Evolutionary conservation across 495 filamentous ascomycete species (phyloP).

Genomic region (Aspergillus baeticus): DNA sequence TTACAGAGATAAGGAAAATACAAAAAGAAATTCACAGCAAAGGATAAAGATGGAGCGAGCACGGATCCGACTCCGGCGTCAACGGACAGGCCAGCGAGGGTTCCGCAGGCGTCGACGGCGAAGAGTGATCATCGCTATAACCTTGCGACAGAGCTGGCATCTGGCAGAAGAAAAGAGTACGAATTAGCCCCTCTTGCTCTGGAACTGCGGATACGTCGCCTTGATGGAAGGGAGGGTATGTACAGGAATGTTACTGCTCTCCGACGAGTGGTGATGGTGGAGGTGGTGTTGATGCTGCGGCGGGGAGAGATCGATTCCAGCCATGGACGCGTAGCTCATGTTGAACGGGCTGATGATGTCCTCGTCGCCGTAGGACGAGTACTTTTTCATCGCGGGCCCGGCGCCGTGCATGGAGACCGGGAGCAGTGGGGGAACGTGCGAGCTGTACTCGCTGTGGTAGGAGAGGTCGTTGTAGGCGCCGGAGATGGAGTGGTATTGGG

Average conservation of each 20-base stretch:
- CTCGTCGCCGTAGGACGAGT: conserved; percentile 49
- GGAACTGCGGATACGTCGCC: conserved; percentile 35
- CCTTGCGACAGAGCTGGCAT: conserved; percentile 84
- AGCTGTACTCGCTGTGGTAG: conserved; percentile 61
- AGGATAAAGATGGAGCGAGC: conserved; percentile 32
- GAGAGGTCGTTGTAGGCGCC: conserved; percentile 55
- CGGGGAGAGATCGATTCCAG: conserved; percentile 68
- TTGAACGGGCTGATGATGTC: conserved; percentile 73
- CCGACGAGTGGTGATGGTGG: conserved; percentile 22
- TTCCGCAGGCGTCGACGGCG: conserved; percentile 38
- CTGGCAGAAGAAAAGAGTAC: conserved; percentile 43
- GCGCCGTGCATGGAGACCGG: conserved; percentile 59
- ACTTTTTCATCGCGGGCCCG: conserved; percentile 42
- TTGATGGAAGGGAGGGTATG: conserved; percentile 48
- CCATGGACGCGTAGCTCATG: conserved; percentile 71
- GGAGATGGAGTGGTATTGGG: conserved; percentile 65
- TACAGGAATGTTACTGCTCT: conserved; percentile 39
- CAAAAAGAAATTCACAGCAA: conserved; percentile 8
- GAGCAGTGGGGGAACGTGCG: conserved; percentile 59
- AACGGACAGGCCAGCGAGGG: conserved; percentile 37
- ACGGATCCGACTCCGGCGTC: conserved; percentile 38
- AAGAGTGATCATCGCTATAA: conserved; percentile 76
- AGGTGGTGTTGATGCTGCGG: conserved; percentile 10
- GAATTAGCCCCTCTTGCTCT: conserved; percentile 28
- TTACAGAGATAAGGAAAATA: conserved; percentile 8